A percentile compares a stretch with the other conserved stretches of the same genome.
Evolutionary conservation across 2,329 filamentous ascomycete genomes (phyloP).

Genomic region (Aureobasidium sp.): DNA sequence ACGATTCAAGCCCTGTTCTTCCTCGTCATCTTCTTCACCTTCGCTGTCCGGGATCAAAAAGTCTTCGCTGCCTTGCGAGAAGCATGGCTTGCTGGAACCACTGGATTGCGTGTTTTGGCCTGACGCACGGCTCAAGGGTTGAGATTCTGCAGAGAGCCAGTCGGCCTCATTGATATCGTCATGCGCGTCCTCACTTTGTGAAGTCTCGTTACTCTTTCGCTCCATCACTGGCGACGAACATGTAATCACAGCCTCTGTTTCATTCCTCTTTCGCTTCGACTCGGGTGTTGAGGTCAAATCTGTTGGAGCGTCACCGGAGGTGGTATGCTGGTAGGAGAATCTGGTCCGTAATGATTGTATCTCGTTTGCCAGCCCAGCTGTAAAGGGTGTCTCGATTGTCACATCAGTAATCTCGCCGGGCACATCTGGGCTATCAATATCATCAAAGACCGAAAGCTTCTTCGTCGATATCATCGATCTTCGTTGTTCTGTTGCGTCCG

Average conservation of each 20-base stretch:
- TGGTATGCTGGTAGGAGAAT: constrained; percentile 19
- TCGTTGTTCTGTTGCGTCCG: constrained; percentile 24
- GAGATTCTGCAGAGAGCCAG: constrained; percentile 23
- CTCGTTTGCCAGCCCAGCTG: constrained; percentile 18
- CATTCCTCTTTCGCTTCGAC: not conserved
- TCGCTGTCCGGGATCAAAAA: constrained; percentile 41
- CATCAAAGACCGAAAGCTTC: constrained; percentile 16
- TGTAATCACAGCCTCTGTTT: not conserved
- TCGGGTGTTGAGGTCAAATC: not conserved
- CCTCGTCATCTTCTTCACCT: constrained; percentile 27
- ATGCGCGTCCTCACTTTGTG: not conserved
- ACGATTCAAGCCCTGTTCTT: constrained; percentile 19
- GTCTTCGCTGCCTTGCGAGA: constrained; percentile 40
- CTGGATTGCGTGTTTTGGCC: constrained; percentile 8
- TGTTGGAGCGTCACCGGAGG: constrained; percentile 20
- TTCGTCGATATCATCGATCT: constrained; percentile 11
- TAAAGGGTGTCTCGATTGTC: constrained; percentile 14
- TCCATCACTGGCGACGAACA: constrained; percentile 5
- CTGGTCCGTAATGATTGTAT: constrained; percentile 25
- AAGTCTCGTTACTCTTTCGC: not conserved
- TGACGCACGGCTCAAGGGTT: constrained; percentile 21
- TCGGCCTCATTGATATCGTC: constrained; percentile 22
- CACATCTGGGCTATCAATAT: constrained; percentile 17
- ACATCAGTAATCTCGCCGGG: constrained; percentile 21
- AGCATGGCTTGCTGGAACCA: not conserved